Base-by-base conservation (phyloP, 108 stramenopile species). In the Chaetoceros muelleri region DNA sequence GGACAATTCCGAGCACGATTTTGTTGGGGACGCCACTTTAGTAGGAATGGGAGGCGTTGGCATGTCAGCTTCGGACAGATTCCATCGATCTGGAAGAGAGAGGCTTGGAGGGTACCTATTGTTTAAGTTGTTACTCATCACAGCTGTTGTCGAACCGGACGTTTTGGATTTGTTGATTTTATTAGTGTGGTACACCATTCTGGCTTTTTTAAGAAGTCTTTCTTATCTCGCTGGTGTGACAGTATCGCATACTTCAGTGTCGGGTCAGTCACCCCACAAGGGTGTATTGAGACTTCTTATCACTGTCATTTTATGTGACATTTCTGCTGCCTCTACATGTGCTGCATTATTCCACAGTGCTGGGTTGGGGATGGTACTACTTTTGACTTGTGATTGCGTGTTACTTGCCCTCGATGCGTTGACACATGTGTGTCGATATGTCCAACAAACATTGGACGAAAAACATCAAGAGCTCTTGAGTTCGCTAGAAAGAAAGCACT, bases 51-150 rank as follows among this genome's bases (percentile, higher is more conserved):
- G n/a, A n/a, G 48, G 22, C 18, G 48, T 49, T 7, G 48, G 48
- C 7, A 49, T 18, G n/a, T 21, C 48, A 16, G 22, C 48, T 10
- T 40, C 13, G 34, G 34, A 40, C 13, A 5, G 34, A 40, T 28
- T 49, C 8, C 22, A 2, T 19, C 58, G 71, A 27, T 28, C 45
- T 17, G 76, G 75, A 30, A 57, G 79, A 20, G 82, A 84, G 57
- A 66, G 78, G 10, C 53, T 84, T 44, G 78, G 71, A 10, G 83
- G 83, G 7, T 84, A 73, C 57, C 53, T 84, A 31, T 57, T 88
- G 0, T 88, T 84, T 66, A 88, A 88, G 47, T 66, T 88, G n/a
- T 62, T 88, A 0, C 60, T 88, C 10, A 71, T 84, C 7, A 72
- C 79, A 0, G 74, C 82, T 2, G 83, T 84, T 22, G 67, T 82